These are phyloP conservation scores for Penicillium salamii DNA, from an alignment of 495 filamentous ascomycete genomes.

Conservation along the genomic window DNA sequence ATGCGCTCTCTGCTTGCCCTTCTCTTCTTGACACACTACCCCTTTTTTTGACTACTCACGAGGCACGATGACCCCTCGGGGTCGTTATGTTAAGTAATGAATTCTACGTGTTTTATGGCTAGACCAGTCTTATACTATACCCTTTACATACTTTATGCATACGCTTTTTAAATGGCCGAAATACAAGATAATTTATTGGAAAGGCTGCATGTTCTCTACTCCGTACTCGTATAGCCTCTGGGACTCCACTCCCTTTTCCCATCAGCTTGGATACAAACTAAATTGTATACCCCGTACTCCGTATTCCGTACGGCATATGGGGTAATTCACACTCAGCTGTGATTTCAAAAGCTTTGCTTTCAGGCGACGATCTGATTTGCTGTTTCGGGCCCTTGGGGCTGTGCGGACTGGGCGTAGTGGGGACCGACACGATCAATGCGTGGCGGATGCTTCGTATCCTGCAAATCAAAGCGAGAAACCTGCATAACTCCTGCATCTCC, in stretches of 20 bases:
- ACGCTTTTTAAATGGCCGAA: background rate
- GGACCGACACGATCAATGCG: too few species aligned
- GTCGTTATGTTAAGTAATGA: constrained; percentile 1
- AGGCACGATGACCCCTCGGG: constrained; percentile 9
- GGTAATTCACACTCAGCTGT: too few species aligned
- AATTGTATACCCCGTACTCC: background rate
- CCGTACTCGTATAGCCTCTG: too few species aligned
- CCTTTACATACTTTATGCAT: constrained; percentile 22
- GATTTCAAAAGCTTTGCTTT: background rate
- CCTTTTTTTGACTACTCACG: constrained; percentile 6
- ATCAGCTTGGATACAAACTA: background rate
- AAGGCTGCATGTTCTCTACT: too few species aligned
- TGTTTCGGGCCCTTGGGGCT: background rate
- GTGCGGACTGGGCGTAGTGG: background rate
- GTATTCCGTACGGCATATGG: too few species aligned
- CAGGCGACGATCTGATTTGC: background rate
- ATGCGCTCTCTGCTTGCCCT: background rate
- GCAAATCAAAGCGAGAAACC: constrained; percentile 1
- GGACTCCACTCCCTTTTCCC: background rate
- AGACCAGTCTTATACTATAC: constrained; percentile 12
- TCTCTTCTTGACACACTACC: background rate
- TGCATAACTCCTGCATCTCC: constrained; percentile 3
- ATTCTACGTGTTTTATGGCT: constrained; percentile 14
- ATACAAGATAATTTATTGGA: too few species aligned
- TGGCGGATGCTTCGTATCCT: background rate